Evolutionary conservation across 495 filamentous ascomycete species (phyloP).

Genomic region (Penicillium antarcticum): DNA sequence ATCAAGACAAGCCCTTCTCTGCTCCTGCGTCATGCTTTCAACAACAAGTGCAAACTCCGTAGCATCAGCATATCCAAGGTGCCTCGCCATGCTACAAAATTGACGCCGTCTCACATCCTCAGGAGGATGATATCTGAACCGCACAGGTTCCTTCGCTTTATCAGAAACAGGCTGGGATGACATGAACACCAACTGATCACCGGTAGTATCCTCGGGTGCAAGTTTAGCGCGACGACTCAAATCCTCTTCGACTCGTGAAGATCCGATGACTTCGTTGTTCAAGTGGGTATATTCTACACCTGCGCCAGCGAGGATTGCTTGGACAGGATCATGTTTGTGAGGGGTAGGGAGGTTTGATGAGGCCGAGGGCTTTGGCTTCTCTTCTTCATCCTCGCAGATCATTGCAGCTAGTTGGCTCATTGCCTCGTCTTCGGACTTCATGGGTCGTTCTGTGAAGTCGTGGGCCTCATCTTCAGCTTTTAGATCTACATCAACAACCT

Average conservation of each 20-base stretch:
- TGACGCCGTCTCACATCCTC: slow-evolving; percentile 72
- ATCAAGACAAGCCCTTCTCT: slow-evolving; percentile 76
- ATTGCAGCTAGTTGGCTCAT: slow-evolving; percentile 75
- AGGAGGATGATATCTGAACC: slow-evolving; percentile 74
- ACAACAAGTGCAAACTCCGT: slow-evolving; percentile 91
- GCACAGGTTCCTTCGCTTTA: slow-evolving; percentile 25
- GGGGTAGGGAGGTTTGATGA: slow-evolving; percentile 5
- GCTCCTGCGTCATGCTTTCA: slow-evolving; percentile 87
- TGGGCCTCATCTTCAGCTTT: slow-evolving; percentile 54
- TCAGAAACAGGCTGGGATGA: slow-evolving; percentile 24
- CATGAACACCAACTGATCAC: slow-evolving; percentile 49
- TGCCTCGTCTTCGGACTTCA: slow-evolving; percentile 48
- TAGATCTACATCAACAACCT: slow-evolving; percentile 70
- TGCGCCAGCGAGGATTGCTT: slow-evolving; percentile 82
- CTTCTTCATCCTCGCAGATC: slow-evolving; percentile 53
- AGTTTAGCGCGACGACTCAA: slow-evolving; percentile 74
- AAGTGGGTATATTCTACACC: slow-evolving; percentile 96
- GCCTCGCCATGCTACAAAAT: slow-evolving; percentile 84
- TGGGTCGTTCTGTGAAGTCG: slow-evolving; percentile 6
- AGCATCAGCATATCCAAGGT: slow-evolving; percentile 70
- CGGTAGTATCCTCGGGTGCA: slow-evolving; percentile 45
- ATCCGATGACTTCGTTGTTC: slow-evolving; percentile 93
- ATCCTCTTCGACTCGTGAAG: slow-evolving; percentile 76
- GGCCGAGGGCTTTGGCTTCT: slow-evolving; percentile 22
- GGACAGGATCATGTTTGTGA: slow-evolving; percentile 69